phyloP scores from a whole-genome alignment of 257 asterid species.

The Henckelia pumila region DNA sequence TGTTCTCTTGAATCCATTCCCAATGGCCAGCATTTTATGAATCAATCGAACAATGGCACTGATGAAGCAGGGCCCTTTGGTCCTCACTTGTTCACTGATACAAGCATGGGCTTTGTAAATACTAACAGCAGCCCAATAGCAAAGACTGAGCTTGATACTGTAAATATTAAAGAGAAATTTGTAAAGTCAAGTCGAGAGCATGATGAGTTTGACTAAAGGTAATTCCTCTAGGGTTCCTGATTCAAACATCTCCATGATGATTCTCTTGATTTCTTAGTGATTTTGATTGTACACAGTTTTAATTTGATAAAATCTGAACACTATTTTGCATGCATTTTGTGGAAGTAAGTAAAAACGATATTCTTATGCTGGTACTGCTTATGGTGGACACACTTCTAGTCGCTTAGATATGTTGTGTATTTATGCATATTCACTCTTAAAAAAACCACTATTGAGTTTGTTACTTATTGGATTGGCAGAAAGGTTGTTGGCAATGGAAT shows the following conservation, averaged over 20 bases:
- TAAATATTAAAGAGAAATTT: constrained; percentile 48
- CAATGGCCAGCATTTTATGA: constrained; percentile 30
- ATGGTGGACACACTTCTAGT: no score
- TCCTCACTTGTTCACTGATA: constrained; percentile 36
- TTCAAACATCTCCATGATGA: background rate
- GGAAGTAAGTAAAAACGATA: no score
- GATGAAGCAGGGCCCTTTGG: constrained; percentile 38
- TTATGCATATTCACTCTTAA: no score
- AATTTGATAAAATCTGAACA: no score
- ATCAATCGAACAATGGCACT: constrained; percentile 30
- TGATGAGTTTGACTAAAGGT: constrained; percentile 57
- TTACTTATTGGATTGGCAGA: no score
- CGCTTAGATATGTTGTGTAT: no score
- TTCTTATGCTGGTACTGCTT: no score
- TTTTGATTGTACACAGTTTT: background rate
- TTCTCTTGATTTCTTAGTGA: background rate
- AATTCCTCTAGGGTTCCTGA: constrained; percentile 18
- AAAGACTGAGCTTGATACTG: constrained; percentile 41
- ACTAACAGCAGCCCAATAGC: constrained; percentile 43
- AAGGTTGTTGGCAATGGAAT: background rate
- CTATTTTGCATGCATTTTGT: no score
- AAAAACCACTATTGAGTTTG: no score
- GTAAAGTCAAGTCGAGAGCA: constrained; percentile 37
- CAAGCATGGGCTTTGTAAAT: constrained; percentile 53
- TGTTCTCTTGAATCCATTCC: constrained; percentile 41